Evolutionary conservation across 768 basidiomycete species (phyloP).

Genomic region (Flagelloscypha sp.): DNA sequence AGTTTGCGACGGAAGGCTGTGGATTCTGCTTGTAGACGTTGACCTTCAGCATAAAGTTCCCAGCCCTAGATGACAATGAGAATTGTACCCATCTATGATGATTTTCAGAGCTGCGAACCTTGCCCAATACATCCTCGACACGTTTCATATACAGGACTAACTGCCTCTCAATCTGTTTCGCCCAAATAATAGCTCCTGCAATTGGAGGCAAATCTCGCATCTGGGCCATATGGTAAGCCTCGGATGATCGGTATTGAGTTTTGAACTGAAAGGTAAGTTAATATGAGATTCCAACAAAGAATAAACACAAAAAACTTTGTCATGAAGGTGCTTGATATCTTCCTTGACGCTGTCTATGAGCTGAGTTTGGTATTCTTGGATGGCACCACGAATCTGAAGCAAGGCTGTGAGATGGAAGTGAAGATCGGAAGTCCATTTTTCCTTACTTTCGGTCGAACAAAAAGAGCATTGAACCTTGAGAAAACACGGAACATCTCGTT

Average conservation of each 20-base stretch:
- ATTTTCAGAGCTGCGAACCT: no score
- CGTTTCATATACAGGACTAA: conserved; percentile 97
- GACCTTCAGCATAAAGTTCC: conserved; percentile 99
- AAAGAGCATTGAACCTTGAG: conserved; percentile 95
- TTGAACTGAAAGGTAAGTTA: conserved; percentile 56
- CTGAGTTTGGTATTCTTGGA: conserved; percentile 98
- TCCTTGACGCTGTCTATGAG: conserved; percentile 99
- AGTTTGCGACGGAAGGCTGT: conserved; percentile 92
- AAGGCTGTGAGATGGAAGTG: no score
- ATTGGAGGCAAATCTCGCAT: conserved; percentile 99
- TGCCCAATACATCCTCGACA: conserved; percentile 95
- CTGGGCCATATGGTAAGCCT: conserved; percentile 97
- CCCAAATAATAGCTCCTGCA: conserved; percentile 97
- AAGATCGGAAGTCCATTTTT: no score
- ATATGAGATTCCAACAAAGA: background rate
- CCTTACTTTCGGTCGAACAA: conserved; percentile 87
- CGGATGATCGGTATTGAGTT: conserved; percentile 90
- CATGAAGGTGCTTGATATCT: conserved; percentile 90
- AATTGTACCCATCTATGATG: no score
- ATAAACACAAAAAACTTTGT: conserved; percentile 48
- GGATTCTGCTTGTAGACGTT: conserved; percentile 90
- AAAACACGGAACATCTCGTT: conserved; percentile 99
- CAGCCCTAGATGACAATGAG: no score
- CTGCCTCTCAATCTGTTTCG: conserved; percentile 96
- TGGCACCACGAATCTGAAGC: conserved; percentile 85